Evolutionary conservation across 352 stramenopile species (phyloP), one percentile per base, ranked within the genome.

Genomic region (Phytopythium sindhum): DNA sequence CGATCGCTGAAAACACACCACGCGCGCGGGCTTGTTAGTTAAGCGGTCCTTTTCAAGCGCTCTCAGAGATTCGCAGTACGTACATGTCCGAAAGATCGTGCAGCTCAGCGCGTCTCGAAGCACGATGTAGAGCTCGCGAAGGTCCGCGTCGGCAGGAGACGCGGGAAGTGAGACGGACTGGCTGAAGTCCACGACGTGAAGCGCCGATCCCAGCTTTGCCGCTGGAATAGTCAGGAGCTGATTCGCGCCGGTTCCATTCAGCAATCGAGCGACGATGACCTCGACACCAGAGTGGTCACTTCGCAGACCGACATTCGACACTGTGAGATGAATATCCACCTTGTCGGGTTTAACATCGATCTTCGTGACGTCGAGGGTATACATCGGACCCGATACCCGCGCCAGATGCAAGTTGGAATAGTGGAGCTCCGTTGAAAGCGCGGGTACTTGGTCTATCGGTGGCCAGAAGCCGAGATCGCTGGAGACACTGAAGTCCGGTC

Each of bases 361-460:
- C 44, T 45, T 54, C n/a, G 61, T 52, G n/a, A 93, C 77, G 0
- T 60, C 24, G n/a, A 92, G 33, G 9, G 72, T 62, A 58, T 91
- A 91, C 24, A 82, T 33, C 10, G 81, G 78, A 6, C 87, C 87
- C 2, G 83, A 73, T 41, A 87, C 63, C 26, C 70, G 65, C 7
- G 85, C 69, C 10, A 78, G 57, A 44, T 88, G 66, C 45, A 93
- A 44, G 35, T 95, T 95, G 19, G 85, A 84, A 60, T 93, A 92
- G 61, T 92, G 74, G 39, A 93, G 64, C 44, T 93, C 84, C 0
- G 73, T 62, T 7, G 84, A 87, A 2, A 95, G 72, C 39, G 65
- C 55, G 23, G 82, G 81, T 0, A 94, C 75, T 44, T 86, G 64
- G 2, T 79, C 77, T 54, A 65, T 58, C 2, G 67, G 50, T 21